A percentile compares a stretch with the other conserved stretches of the same genome.
Conservation (phyloP, 371 early-diverging fungal species). For the Basidiobolus meristosporus region DNA sequence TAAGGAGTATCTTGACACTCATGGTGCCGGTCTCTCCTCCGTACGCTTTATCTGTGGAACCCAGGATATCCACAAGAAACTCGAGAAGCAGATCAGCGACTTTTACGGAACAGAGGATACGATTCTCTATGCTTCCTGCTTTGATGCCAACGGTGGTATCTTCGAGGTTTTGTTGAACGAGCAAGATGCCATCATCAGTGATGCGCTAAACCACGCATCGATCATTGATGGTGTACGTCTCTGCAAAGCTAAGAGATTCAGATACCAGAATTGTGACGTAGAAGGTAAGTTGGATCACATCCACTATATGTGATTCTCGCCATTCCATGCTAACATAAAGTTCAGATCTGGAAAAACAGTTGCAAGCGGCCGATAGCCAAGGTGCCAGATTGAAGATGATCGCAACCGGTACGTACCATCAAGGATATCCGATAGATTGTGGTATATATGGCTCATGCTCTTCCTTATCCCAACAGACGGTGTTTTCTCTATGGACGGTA, state of each 20-base stretch:
- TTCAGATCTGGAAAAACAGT: constrained; percentile 24
- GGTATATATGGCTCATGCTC: no score
- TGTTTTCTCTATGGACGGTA: constrained; percentile 46
- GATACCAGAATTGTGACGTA: constrained; percentile 31
- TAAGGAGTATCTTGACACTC: constrained; percentile 17
- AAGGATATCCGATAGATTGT: no score
- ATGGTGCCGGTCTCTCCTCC: constrained; percentile 35
- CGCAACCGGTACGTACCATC: constrained; percentile 13
- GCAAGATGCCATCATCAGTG: constrained; percentile 38
- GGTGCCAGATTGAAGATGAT: constrained; percentile 28
- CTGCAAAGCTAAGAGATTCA: constrained; percentile 33
- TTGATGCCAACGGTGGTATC: constrained; percentile 43
- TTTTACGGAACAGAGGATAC: constrained; percentile 33
- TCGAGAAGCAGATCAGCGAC: constrained; percentile 23
- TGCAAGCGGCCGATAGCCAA: constrained; percentile 18
- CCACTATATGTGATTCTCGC: no score
- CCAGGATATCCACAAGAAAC: constrained; percentile 38
- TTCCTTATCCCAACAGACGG: constrained; percentile 19
- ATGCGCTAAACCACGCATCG: constrained; percentile 37
- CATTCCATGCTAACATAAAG: no score
- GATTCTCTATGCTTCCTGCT: constrained; percentile 40
- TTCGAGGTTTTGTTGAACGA: constrained; percentile 32
- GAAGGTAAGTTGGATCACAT: no score
- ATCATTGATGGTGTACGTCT: constrained; percentile 43
- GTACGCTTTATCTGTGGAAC: constrained; percentile 47